A percentile compares a stretch with the other conserved stretches of the same genome.
Evolutionary conservation across 768 basidiomycete genomes (phyloP).

Genomic region (Lyophyllum decastes): DNA sequence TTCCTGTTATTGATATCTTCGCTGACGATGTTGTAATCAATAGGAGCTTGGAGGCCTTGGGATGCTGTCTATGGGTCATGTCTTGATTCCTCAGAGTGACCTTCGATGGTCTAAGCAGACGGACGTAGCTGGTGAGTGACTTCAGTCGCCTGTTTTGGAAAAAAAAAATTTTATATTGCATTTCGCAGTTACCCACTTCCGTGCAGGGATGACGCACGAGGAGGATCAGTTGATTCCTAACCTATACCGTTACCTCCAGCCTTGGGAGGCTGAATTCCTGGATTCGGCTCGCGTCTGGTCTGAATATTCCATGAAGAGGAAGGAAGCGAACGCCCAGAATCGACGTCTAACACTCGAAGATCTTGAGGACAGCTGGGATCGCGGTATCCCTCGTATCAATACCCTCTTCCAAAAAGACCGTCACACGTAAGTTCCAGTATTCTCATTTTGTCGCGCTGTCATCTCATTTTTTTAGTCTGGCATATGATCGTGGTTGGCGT

Average conservation of each 20-base stretch:
- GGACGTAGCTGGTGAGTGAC: slow-evolving; percentile 74
- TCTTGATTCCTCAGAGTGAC: slow-evolving; percentile 97
- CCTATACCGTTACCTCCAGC: slow-evolving; percentile 93
- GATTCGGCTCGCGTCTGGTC: slow-evolving; percentile 99
- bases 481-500: slow-evolving; percentile 99
- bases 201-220: slow-evolving; percentile 97
- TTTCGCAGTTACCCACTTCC: slow-evolving; percentile 88
- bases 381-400: slow-evolving; percentile 98
- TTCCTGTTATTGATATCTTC: not conserved
- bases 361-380: slow-evolving; percentile 98
- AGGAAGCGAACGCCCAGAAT: slow-evolving; percentile 99
- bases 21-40: slow-evolving; percentile 1
- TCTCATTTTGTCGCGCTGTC: not conserved
- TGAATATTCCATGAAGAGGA: slow-evolving; percentile 99
- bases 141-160: not conserved
- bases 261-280: slow-evolving; percentile 97
- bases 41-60: slow-evolving; percentile 96
- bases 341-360: slow-evolving; percentile 96
- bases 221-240: slow-evolving; percentile 96
- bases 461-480: slow-evolving; percentile 53
- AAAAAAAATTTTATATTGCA: slow-evolving; percentile 1
- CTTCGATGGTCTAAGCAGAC: slow-evolving; percentile 98
- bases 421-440: slow-evolving; percentile 63
- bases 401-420: slow-evolving; percentile 99
- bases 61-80: slow-evolving; percentile 99